These are phyloP conservation scores for Lindgomyces ingoldianus DNA, from an alignment of 495 filamentous ascomycete genomes.

Conservation along the genomic window DNA sequence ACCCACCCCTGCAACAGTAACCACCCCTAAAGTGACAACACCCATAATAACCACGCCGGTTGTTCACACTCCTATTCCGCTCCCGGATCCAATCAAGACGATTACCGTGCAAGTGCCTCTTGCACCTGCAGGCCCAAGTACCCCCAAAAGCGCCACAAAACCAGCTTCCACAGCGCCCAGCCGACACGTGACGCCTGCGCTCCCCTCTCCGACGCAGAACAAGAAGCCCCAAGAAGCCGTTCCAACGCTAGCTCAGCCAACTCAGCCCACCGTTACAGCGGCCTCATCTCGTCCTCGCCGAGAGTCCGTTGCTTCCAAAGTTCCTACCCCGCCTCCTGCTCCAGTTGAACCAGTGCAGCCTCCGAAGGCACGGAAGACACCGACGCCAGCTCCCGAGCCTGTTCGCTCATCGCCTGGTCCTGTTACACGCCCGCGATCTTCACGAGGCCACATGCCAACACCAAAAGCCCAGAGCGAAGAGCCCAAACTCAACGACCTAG, in stretches of 20 bases:
- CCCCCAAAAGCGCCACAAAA: slow-evolving; percentile 14
- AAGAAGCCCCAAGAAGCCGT: neutral
- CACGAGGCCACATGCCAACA: slow-evolving; percentile 27
- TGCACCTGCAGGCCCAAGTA: slow-evolving; percentile 40
- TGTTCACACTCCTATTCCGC: slow-evolving; percentile 4
- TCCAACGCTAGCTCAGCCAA: neutral
- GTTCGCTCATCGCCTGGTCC: neutral
- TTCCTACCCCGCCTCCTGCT: slow-evolving; percentile 1
- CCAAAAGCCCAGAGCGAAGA: slow-evolving; percentile 46
- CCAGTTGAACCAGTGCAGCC: neutral
- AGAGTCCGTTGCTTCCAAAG: slow-evolving; percentile 28
- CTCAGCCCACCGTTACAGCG: slow-evolving; percentile 20
- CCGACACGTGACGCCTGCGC: slow-evolving; percentile 25
- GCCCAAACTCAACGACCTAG: slow-evolving; percentile 37
- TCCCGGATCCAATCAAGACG: slow-evolving; percentile 28
- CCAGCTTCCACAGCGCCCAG: slow-evolving; percentile 18
- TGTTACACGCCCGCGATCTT: slow-evolving; percentile 25
- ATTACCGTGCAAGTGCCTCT: slow-evolving; percentile 41
- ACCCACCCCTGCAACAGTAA: slow-evolving; percentile 32
- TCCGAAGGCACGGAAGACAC: slow-evolving; percentile 16
- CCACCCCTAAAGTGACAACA: neutral
- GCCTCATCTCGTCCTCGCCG: slow-evolving; percentile 33
- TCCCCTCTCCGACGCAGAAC: slow-evolving; percentile 22
- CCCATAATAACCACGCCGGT: neutral
- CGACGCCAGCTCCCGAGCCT: slow-evolving; percentile 18